phyloP scores from a whole-genome alignment of 306 rosid species.

The Mimosa pudica region DNA sequence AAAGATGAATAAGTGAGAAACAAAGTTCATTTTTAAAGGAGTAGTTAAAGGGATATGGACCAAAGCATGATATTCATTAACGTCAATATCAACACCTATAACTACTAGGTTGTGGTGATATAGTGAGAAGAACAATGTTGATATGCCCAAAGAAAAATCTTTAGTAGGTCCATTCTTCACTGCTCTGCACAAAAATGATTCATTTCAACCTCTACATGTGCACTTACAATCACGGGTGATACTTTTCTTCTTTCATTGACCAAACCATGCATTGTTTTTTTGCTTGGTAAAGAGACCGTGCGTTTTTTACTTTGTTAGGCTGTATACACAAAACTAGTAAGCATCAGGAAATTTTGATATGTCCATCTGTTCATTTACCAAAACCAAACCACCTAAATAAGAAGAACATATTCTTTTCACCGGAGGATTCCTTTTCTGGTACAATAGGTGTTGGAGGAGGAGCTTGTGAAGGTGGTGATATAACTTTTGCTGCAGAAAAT shows the following conservation, averaged over 20 bases:
- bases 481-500: slow-evolving; percentile 52
- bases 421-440: slow-evolving; percentile 46
- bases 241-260: background rate
- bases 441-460: slow-evolving; percentile 39
- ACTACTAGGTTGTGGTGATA: slow-evolving; percentile 25
- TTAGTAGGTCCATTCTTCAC: slow-evolving; percentile 28
- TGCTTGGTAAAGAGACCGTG: too few species aligned
- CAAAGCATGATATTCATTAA: slow-evolving; percentile 14
- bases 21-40: slow-evolving; percentile 16
- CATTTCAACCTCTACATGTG: slow-evolving; percentile 25
- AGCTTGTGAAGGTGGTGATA: slow-evolving; percentile 46
- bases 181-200: slow-evolving; percentile 22
- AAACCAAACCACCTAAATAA: slow-evolving; percentile 86
- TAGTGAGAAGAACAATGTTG: slow-evolving; percentile 24
- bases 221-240: slow-evolving; percentile 13
- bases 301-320: background rate
- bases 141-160: slow-evolving; percentile 30
- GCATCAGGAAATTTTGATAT: background rate
- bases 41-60: slow-evolving; percentile 34
- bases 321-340: slow-evolving; percentile 33
- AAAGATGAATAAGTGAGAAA: slow-evolving; percentile 16
- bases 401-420: slow-evolving; percentile 71
- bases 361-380: slow-evolving; percentile 57
- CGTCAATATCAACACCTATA: slow-evolving; percentile 33
- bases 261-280: too few species aligned